Percentiles rank a stretch among this genome's conserved stretches.
Evolutionary conservation across 2,329 filamentous ascomycete genomes (phyloP).

Genomic region (Zarea fungicola): DNA sequence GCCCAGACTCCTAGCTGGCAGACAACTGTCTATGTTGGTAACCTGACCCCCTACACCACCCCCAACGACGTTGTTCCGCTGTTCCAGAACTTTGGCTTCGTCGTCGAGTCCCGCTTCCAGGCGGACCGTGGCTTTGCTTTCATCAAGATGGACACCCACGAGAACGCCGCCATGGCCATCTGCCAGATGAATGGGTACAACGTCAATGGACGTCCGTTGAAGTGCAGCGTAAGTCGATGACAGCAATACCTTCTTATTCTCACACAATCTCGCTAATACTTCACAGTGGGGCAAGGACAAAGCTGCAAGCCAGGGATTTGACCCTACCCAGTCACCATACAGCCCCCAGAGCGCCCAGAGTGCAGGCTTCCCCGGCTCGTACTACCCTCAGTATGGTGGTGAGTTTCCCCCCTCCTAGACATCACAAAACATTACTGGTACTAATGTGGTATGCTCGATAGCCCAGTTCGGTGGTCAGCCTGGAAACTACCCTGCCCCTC

Average conservation of each 20-base stretch:
- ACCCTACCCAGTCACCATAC: conserved; percentile 66
- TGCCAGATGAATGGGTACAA: conserved; percentile 98
- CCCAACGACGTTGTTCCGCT: conserved; percentile 95
- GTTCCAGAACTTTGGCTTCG: conserved; percentile 97
- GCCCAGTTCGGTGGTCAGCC: conserved; percentile 61
- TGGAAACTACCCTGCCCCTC: conserved; percentile 52
- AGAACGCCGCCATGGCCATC: conserved; percentile 97
- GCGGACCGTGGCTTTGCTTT: conserved; percentile 97
- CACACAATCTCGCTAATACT: conserved; percentile 25
- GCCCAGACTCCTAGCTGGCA: conserved; percentile 96
- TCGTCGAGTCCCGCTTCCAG: conserved; percentile 96
- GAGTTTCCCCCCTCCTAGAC: conserved; percentile 29
- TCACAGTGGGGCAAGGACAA: conserved; percentile 97
- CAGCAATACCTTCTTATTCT: not conserved
- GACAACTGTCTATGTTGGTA: conserved; percentile 97
- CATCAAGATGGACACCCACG: conserved; percentile 98
- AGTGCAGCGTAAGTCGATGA: conserved; percentile 82
- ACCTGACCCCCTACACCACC: conserved; percentile 94
- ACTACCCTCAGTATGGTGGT: conserved; percentile 93
- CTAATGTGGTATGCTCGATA: conserved; percentile 19
- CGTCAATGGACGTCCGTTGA: conserved; percentile 91
- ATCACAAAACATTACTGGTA: not conserved
- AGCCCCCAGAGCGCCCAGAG: conserved; percentile 70
- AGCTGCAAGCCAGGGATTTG: conserved; percentile 73
- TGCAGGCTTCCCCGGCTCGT: conserved; percentile 72